phyloP scores from a whole-genome alignment of 805 yeast genomes.

The Saccharomycopsis oosterbeekiorum region DNA sequence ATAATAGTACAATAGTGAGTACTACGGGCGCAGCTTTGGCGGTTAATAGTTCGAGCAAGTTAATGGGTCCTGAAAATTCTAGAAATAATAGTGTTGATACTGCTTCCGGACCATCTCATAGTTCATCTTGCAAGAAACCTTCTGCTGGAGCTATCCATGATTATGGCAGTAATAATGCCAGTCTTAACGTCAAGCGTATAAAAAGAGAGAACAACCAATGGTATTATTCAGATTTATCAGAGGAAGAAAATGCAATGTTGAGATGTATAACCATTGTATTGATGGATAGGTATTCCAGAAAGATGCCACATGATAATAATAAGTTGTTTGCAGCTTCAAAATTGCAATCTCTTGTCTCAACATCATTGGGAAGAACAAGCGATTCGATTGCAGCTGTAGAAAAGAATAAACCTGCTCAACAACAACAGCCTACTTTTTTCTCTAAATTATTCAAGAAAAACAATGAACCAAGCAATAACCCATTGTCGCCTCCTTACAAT shows the following conservation, averaged over 20 bases:
- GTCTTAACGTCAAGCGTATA: background rate
- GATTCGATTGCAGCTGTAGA: conserved; percentile 2
- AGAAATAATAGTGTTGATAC: conserved; percentile 8
- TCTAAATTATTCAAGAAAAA: background rate
- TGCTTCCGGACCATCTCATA: conserved; percentile 2
- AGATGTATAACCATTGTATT: conserved; percentile 48
- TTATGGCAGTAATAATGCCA: background rate
- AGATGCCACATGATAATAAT: background rate
- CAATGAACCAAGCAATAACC: background rate
- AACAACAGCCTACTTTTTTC: background rate
- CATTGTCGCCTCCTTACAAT: background rate
- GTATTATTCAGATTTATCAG: conserved; percentile 56
- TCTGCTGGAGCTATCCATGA: background rate
- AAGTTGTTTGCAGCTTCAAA: conserved; percentile 28
- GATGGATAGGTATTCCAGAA: conserved; percentile 24
- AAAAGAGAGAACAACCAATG: conserved; percentile 26
- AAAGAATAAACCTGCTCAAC: background rate
- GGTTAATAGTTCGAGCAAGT: background rate
- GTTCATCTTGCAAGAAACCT: background rate
- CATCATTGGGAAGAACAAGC: background rate
- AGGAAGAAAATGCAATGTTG: conserved; percentile 46
- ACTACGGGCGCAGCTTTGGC: background rate
- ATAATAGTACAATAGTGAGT: background rate
- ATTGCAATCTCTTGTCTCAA: conserved; percentile 24
- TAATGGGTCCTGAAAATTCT: background rate